phyloP scores from a whole-genome alignment of 2,329 filamentous ascomycete species.

The Cytospora paraplurivora region DNA sequence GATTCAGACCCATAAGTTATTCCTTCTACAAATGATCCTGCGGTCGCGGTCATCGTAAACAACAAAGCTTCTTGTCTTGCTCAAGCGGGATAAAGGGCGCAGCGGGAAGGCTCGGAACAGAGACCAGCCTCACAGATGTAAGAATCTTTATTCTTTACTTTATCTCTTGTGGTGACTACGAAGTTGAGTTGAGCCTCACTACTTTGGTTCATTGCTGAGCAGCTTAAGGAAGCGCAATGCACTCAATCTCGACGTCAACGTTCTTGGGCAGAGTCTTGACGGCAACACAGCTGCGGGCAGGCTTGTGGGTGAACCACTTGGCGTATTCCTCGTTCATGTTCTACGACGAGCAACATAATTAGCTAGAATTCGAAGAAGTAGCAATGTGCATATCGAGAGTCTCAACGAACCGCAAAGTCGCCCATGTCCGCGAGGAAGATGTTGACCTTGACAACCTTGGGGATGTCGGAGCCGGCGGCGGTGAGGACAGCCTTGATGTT shows the following conservation, averaged over 20 bases:
- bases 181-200: neutral
- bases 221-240: conserved; percentile 68
- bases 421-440: conserved; percentile 93
- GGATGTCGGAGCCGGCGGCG: conserved; percentile 76
- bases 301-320: conserved; percentile 81
- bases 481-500: conserved; percentile 84
- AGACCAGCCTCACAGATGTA: neutral
- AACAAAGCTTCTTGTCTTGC: neutral
- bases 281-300: conserved; percentile 85
- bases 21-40: neutral
- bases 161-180: too few species aligned
- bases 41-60: neutral
- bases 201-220: neutral
- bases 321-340: conserved; percentile 86
- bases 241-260: conserved; percentile 88
- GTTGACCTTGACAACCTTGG: conserved; percentile 85
- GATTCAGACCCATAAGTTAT: neutral
- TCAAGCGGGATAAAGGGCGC: neutral
- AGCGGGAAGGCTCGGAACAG: neutral
- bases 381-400: neutral
- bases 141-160: neutral
- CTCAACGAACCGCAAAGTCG: conserved; percentile 66
- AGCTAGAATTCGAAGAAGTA: neutral
- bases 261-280: conserved; percentile 87
- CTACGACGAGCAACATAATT: conserved; percentile 34